These are phyloP conservation scores for Microdochium paspali DNA, from an alignment of 2,329 filamentous ascomycete species.

Conservation along the genomic window DNA sequence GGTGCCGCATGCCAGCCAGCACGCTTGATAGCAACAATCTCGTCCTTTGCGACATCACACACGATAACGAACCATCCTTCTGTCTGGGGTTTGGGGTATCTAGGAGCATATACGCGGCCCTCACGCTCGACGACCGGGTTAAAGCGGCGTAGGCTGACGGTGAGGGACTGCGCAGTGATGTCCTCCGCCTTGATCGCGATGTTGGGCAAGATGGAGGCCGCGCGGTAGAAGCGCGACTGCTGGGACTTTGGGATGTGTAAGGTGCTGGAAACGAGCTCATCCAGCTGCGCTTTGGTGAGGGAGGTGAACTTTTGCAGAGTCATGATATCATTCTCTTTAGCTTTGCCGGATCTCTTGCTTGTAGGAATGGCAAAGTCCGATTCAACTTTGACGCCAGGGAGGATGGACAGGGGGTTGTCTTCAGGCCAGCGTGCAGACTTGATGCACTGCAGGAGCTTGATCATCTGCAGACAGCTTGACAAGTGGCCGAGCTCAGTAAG, in stretches of 20 bases:
- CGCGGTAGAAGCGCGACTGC: conserved; percentile 43
- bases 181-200: conserved; percentile 52
- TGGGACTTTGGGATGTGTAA: conserved; percentile 38
- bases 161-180: conserved; percentile 53
- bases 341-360: conserved; percentile 14
- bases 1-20: conserved; percentile 54
- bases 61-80: conserved; percentile 89
- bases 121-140: conserved; percentile 59
- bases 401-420: conserved; percentile 68
- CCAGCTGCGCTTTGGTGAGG: conserved; percentile 10
- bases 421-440: conserved; percentile 89
- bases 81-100: conserved; percentile 87
- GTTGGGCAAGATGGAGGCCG: conserved; percentile 58
- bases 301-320: conserved; percentile 28
- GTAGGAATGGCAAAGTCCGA: conserved; percentile 3
- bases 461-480: conserved; percentile 71
- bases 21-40: conserved; percentile 79
- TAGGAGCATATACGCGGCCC: conserved; percentile 73
- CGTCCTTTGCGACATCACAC: conserved; percentile 56
- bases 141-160: conserved; percentile 52
- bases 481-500: conserved; percentile 81
- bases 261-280: conserved; percentile 32
- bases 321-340: conserved; percentile 26
- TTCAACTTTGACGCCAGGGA: conserved; percentile 58
- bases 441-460: conserved; percentile 79